Percentiles rank a stretch among this genome's conserved stretches.
Conservation (phyloP, 306 rosid species). For the Acmispon strigosus region DNA sequence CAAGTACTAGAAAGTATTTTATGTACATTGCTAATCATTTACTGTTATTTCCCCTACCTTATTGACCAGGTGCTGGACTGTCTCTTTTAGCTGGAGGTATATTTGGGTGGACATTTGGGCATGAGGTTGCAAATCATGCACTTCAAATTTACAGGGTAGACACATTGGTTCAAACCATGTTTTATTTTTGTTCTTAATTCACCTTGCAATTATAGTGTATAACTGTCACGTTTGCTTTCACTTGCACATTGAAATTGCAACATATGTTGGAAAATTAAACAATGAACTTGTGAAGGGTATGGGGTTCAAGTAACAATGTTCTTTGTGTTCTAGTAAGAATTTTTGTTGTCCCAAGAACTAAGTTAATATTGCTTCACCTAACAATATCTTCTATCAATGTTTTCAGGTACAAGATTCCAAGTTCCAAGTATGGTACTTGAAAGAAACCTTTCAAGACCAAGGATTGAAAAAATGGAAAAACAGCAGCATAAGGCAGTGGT, state of each 20-base stretch:
- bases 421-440: slow-evolving; percentile 55
- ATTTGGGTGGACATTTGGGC: too few species aligned
- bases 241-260: too few species aligned
- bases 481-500: slow-evolving; percentile 32
- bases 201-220: not conserved
- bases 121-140: too few species aligned
- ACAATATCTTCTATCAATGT: not conserved
- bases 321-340: not conserved
- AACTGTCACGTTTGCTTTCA: too few species aligned
- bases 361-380: not conserved
- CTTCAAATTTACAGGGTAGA: too few species aligned
- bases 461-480: slow-evolving; percentile 1
- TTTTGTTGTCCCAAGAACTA: not conserved
- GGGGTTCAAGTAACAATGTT: not conserved
- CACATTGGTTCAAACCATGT: not conserved
- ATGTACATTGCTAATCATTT: too few species aligned
- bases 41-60: too few species aligned
- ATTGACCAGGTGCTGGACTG: too few species aligned
- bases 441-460: slow-evolving; percentile 33
- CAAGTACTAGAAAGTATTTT: too few species aligned
- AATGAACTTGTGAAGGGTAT: too few species aligned
- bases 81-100: too few species aligned
- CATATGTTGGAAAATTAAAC: not conserved
- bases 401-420: slow-evolving; percentile 40
- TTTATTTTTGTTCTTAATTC: not conserved